These are phyloP conservation scores for Leersia perrieri DNA, from an alignment of 176 grass and related monocot species.

Conservation along the genomic window DNA sequence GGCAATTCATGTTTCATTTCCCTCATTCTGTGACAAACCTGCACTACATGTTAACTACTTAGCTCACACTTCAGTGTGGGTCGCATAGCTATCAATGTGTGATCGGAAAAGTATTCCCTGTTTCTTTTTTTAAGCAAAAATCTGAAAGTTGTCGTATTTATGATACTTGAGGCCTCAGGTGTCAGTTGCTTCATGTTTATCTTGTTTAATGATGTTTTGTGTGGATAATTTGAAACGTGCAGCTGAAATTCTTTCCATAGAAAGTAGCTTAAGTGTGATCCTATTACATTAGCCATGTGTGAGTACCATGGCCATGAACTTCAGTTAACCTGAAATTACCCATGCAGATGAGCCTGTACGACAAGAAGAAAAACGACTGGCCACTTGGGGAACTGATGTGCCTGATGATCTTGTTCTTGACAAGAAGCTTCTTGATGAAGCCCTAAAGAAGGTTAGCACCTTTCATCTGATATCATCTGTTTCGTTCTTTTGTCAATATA, in stretches of 20 bases:
- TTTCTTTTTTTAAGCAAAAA: no score
- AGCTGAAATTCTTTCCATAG: not conserved
- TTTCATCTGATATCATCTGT: not conserved
- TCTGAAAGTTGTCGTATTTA: slow-evolving; percentile 3
- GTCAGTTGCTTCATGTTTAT: not conserved
- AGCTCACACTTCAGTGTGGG: not conserved
- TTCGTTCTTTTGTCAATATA: not conserved
- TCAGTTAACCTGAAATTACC: slow-evolving; percentile 16
- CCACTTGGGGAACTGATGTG: slow-evolving; percentile 91
- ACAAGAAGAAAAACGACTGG: slow-evolving; percentile 72
- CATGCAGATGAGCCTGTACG: slow-evolving; percentile 55
- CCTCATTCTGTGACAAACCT: not conserved
- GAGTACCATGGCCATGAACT: not conserved
- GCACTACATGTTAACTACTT: not conserved
- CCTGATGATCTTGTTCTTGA: slow-evolving; percentile 88
- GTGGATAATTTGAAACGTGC: not conserved
- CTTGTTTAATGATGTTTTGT: not conserved
- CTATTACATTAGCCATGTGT: not conserved
- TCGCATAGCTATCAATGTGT: not conserved
- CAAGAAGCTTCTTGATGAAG: slow-evolving; percentile 71
- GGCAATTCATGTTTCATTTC: not conserved
- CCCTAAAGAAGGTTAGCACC: slow-evolving; percentile 81
- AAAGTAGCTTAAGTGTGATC: not conserved
- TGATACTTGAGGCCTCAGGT: not conserved
- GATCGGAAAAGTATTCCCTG: not conserved